A percentile compares a stretch with the other conserved stretches of the same genome.
phyloP scores from a whole-genome alignment of 495 filamentous ascomycete species.

The Penicillium salamii region DNA sequence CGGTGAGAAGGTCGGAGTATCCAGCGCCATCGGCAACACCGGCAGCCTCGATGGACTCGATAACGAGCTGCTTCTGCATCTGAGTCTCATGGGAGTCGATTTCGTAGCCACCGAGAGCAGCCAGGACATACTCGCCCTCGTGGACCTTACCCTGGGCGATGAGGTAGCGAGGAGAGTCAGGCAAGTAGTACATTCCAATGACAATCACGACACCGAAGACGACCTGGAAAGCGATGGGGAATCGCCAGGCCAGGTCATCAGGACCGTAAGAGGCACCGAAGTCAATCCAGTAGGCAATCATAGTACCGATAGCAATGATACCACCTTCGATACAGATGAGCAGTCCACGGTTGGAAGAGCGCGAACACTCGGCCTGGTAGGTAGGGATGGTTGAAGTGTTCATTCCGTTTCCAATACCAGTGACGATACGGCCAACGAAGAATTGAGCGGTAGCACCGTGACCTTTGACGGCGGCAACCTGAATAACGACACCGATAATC shows the following conservation, averaged over 20 bases:
- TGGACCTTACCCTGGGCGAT: conserved; percentile 63
- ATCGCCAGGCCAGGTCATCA: conserved; percentile 66
- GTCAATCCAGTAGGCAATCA: conserved; percentile 85
- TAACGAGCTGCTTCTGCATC: conserved; percentile 62
- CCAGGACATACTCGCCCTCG: conserved; percentile 67
- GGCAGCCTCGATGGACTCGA: conserved; percentile 69
- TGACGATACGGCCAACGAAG: conserved; percentile 70
- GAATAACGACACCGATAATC: conserved; percentile 76
- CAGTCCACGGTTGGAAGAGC: conserved; percentile 73
- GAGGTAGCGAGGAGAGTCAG: conserved; percentile 77
- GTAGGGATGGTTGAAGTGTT: conserved; percentile 77
- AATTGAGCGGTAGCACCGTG: conserved; percentile 61
- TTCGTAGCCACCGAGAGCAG: conserved; percentile 62
- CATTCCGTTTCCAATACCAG: conserved; percentile 75
- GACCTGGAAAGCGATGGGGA: conserved; percentile 81
- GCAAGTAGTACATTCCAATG: conserved; percentile 61
- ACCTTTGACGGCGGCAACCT: conserved; percentile 54
- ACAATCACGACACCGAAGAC: conserved; percentile 68
- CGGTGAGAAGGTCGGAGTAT: conserved; percentile 40
- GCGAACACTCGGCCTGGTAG: conserved; percentile 76
- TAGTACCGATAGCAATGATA: conserved; percentile 70
- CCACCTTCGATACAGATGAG: conserved; percentile 83
- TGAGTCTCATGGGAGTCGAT: conserved; percentile 56
- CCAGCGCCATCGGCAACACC: conserved; percentile 34
- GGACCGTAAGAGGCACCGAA: conserved; percentile 72